Percentiles rank a stretch among this genome's conserved stretches.
phyloP scores from a whole-genome alignment of 75 land plant genomes.

The Isoetes taiwanensis region DNA sequence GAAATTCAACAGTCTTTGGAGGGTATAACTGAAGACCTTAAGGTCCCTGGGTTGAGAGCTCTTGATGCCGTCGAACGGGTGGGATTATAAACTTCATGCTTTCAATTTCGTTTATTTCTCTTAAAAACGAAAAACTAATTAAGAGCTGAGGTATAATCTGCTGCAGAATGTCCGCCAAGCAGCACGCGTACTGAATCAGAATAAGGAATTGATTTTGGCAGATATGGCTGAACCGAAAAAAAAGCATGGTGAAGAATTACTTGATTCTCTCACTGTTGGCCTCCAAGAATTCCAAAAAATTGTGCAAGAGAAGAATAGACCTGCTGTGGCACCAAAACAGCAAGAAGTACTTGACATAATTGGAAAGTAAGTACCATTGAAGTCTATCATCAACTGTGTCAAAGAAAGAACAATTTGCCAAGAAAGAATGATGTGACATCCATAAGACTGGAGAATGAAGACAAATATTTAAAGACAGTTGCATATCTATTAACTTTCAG shows the following conservation, averaged over 20 bases:
- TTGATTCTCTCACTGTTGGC: constrained; percentile 57
- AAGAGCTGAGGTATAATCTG: not conserved
- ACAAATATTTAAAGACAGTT: too few species aligned
- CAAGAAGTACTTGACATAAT: constrained; percentile 78
- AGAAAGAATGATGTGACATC: too few species aligned
- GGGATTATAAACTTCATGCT: constrained; percentile 4
- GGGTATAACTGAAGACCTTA: constrained; percentile 77
- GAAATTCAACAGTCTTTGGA: constrained; percentile 97
- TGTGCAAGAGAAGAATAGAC: constrained; percentile 56
- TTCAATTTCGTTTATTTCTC: not conserved
- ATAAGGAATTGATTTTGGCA: constrained; percentile 11
- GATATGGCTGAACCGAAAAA: constrained; percentile 10
- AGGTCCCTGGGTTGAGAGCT: constrained; percentile 70
- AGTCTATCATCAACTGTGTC: not conserved
- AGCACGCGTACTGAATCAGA: constrained; percentile 11
- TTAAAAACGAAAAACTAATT: not conserved
- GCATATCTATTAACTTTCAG: too few species aligned
- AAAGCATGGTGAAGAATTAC: constrained; percentile 20
- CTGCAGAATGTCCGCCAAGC: constrained; percentile 13
- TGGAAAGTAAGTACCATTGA: constrained; percentile 45
- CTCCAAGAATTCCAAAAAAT: constrained; percentile 70
- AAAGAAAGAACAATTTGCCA: too few species aligned
- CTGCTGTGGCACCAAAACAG: constrained; percentile 67
- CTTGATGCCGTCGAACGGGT: constrained; percentile 77
- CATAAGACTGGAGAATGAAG: too few species aligned